A percentile compares a stretch with the other conserved stretches of the same genome.
phyloP scores from a whole-genome alignment of 1,139 yeast genomes.

The Wickerhamiella pararugosa region DNA sequence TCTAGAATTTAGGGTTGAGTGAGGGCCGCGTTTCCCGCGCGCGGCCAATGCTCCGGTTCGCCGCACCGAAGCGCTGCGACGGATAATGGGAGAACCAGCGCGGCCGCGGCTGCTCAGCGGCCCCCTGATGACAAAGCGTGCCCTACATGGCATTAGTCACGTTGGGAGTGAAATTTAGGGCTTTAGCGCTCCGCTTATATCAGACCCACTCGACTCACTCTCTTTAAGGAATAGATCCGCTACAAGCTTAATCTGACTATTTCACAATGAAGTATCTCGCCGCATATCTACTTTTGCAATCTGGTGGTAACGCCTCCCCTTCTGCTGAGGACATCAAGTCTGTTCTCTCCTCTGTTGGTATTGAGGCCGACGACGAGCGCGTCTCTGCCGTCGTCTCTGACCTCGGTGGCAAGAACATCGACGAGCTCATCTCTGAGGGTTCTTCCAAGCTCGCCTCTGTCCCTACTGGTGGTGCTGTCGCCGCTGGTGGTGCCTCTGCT shows the following conservation, averaged over 20 bases:
- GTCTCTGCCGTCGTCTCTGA: slow-evolving; percentile 72
- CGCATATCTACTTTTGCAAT: slow-evolving; percentile 33
- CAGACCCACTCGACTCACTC: too few species aligned
- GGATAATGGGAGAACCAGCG: too few species aligned
- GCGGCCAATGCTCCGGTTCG: too few species aligned
- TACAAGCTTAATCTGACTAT: slow-evolving; percentile 19
- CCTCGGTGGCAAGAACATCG: slow-evolving; percentile 85
- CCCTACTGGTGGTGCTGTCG: slow-evolving; percentile 95
- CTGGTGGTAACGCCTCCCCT: slow-evolving; percentile 50
- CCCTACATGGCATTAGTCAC: too few species aligned
- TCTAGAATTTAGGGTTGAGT: too few species aligned
- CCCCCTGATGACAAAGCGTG: too few species aligned
- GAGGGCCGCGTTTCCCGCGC: too few species aligned
- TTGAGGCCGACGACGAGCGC: slow-evolving; percentile 88
- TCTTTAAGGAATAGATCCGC: too few species aligned
- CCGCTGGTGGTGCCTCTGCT: slow-evolving; percentile 55
- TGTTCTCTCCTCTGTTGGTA: slow-evolving; percentile 85
- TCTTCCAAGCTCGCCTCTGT: slow-evolving; percentile 88
- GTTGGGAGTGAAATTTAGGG: too few species aligned
- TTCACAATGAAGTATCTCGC: slow-evolving; percentile 34
- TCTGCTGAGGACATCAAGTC: slow-evolving; percentile 82
- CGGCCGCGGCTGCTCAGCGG: too few species aligned
- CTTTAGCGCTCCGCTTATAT: too few species aligned
- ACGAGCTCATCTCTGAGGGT: slow-evolving; percentile 93
- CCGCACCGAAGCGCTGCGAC: too few species aligned